Base-by-base conservation (phyloP, 768 basidiomycete species). In the Mycena sanguinolenta region DNA sequence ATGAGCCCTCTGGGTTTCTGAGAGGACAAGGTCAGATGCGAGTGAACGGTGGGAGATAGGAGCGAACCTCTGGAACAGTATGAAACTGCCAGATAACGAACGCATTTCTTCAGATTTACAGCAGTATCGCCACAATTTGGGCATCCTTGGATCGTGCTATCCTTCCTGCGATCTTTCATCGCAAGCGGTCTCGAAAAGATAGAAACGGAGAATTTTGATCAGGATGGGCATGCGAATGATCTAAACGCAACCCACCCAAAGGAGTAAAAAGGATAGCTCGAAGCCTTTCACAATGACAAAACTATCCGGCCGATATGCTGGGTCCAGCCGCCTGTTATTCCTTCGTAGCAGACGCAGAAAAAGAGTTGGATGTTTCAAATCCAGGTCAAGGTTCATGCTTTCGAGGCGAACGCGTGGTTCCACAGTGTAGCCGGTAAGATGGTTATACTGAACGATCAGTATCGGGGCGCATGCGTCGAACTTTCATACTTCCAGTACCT, bases 101-200 rank as follows among this genome's bases (percentile, higher is more conserved):
- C 19, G 23, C 67, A 69, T n/a, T 58, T 55, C 21, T 52, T 38
- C 4, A 50, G 28, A 61, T 58, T 38, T 21, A 27, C 23, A 3
- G 66, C 66, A 9, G 66, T 30, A 12, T 67, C 66, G 27, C 67
- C 60, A 36, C 60, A 69, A 27, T 50, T 57, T 3, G 67, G 58
- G 28, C 66, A 67, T 25, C 66, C 66, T 23, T 62, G 44, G 30
- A 60, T 69, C 8, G 61, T 50, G 25, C 39, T 63, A 28, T 62
- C 32, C 28, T 62, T 69, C 19, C 57, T 60, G 6, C 34, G 34
- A 44, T 69, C 67, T n/a, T 63, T 69, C 17, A 60, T 52, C 3
- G 27, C 28, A 25, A 69, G 39, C 23, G 59, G 58, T 19, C 65
- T 52, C 16, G n/a, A n/a, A n/a, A n/a, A 5, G 25, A 34, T 34